Percentiles rank a stretch among this genome's conserved stretches.
These are phyloP conservation scores for Ascochyta clinopodiicola DNA, from an alignment of 2,329 filamentous ascomycete genomes.

Conservation along the genomic window DNA sequence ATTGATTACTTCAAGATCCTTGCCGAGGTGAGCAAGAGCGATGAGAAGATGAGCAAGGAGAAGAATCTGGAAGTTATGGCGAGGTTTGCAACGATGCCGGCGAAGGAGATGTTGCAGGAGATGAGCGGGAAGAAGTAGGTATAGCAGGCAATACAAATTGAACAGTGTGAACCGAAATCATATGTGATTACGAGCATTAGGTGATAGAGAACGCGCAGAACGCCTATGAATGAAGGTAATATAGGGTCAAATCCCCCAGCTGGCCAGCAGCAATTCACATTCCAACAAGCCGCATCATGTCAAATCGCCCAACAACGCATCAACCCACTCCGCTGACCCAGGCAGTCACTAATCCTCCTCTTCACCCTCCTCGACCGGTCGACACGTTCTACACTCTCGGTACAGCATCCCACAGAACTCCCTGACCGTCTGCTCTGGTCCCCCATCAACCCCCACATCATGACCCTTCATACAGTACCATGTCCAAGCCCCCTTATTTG, in stretches of 20 bases:
- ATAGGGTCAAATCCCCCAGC: not conserved
- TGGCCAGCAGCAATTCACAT: slow-evolving; percentile 3
- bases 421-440: slow-evolving; percentile 30
- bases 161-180: too few species aligned
- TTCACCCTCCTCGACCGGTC: slow-evolving; percentile 19
- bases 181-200: not conserved
- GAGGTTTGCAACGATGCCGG: slow-evolving; percentile 58
- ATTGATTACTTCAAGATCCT: slow-evolving; percentile 65
- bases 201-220: not conserved
- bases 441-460: slow-evolving; percentile 30
- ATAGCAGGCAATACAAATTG: not conserved
- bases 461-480: slow-evolving; percentile 45
- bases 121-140: slow-evolving; percentile 18
- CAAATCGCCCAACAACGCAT: slow-evolving; percentile 1
- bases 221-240: not conserved
- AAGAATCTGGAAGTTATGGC: slow-evolving; percentile 58
- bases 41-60: slow-evolving; percentile 56
- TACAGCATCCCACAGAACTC: slow-evolving; percentile 43
- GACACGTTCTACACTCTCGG: slow-evolving; percentile 34
- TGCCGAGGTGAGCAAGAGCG: slow-evolving; percentile 53
- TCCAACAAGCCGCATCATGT: slow-evolving; percentile 1
- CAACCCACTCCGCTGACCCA: not conserved
- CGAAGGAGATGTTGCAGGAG: slow-evolving; percentile 47
- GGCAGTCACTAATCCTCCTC: slow-evolving; percentile 18
- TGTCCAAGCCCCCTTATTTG: slow-evolving; percentile 35